These are phyloP conservation scores for Septoria linicola DNA, from an alignment of 2,329 filamentous ascomycete genomes.

Conservation along the genomic window DNA sequence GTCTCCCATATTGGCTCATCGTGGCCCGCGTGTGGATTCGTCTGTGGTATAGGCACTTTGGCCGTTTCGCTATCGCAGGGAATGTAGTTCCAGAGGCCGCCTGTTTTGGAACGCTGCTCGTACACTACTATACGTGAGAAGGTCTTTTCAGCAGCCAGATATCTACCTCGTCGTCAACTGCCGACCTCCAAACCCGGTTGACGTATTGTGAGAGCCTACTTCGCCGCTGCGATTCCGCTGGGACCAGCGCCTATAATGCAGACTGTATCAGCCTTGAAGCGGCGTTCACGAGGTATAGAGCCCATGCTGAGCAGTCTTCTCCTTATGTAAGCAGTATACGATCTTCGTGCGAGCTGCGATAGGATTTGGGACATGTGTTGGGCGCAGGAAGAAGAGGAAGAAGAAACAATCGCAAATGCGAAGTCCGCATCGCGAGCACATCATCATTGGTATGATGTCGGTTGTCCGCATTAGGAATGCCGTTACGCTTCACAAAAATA, in stretches of 20 bases:
- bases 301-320: slow-evolving; percentile 17
- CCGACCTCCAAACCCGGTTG: neutral
- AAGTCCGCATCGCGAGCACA: slow-evolving; percentile 5
- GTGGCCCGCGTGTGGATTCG: slow-evolving; percentile 58
- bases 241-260: slow-evolving; percentile 84
- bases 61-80: slow-evolving; percentile 47
- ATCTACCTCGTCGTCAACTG: slow-evolving; percentile 45
- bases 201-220: slow-evolving; percentile 43
- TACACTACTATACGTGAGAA: slow-evolving; percentile 74
- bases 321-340: neutral
- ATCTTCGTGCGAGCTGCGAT: neutral
- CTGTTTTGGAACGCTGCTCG: slow-evolving; percentile 74
- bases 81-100: slow-evolving; percentile 85
- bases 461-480: too few relatives aligned
- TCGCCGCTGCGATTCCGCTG: slow-evolving; percentile 73
- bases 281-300: slow-evolving; percentile 23
- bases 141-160: slow-evolving; percentile 67
- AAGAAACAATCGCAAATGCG: too few relatives aligned
- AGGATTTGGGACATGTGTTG: too few relatives aligned
- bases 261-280: slow-evolving; percentile 56
- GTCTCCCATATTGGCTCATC: slow-evolving; percentile 61
- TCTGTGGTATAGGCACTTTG: slow-evolving; percentile 61
- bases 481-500: too few relatives aligned
- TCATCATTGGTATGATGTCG: neutral
- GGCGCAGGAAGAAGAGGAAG: too few relatives aligned